These are phyloP conservation scores for Parachaetomium inaequale DNA, from an alignment of 495 filamentous ascomycete species.

Conservation along the genomic window DNA sequence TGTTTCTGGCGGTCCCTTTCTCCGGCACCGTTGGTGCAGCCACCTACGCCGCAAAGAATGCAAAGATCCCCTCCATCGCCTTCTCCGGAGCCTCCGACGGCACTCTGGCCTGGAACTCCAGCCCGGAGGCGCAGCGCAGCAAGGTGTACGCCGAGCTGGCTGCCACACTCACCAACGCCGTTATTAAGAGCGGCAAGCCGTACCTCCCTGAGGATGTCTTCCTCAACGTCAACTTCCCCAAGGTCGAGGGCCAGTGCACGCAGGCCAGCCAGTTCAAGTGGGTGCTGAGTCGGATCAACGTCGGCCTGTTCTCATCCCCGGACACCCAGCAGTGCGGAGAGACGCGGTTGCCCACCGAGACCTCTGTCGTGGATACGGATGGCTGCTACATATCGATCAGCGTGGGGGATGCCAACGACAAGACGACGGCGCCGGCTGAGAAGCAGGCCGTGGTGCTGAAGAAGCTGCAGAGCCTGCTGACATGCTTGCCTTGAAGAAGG, in stretches of 20 bases:
- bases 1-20: conserved; percentile 49
- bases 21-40: conserved; percentile 64
- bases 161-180: conserved; percentile 50
- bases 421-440: conserved; percentile 53
- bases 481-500: conserved; percentile 37
- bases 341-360: conserved; percentile 56
- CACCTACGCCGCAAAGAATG: conserved; percentile 51
- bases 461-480: conserved; percentile 53
- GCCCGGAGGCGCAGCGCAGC: conserved; percentile 47
- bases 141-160: conserved; percentile 59
- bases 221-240: conserved; percentile 66
- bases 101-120: conserved; percentile 50
- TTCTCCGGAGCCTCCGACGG: conserved; percentile 55
- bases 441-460: conserved; percentile 54
- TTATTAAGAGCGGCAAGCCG: conserved; percentile 54
- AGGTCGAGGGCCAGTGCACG: conserved; percentile 47
- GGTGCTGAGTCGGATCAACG: conserved; percentile 57
- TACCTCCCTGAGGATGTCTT: conserved; percentile 57
- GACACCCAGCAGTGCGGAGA: conserved; percentile 57
- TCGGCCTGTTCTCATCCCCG: conserved; percentile 45
- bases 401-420: conserved; percentile 55
- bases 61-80: conserved; percentile 59
- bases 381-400: conserved; percentile 63
- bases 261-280: conserved; percentile 53
- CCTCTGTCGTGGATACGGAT: conserved; percentile 41